Conservation (phyloP, 2,329 filamentous ascomycete species). For the Aureobasidium sp. region DNA sequence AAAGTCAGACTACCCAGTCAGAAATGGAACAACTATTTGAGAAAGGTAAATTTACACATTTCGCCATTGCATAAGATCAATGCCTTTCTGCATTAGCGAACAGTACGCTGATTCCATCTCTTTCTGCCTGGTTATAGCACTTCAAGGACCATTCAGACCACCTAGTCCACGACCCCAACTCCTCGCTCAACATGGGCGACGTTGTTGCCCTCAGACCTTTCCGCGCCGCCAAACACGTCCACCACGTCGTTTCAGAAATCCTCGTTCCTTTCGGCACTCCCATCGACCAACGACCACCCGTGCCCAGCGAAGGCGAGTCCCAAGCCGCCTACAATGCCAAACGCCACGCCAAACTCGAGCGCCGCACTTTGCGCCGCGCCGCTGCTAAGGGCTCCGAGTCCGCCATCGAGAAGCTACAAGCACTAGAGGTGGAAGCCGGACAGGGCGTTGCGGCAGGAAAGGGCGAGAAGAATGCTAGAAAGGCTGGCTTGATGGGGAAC, state of each 20-base stretch:
- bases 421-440: conserved; percentile 25
- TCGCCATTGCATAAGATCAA: not conserved
- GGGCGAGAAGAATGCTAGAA: conserved; percentile 23
- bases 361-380: conserved; percentile 23
- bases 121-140: conserved; percentile 38
- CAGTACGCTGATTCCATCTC: not conserved
- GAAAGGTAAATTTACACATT: conserved; percentile 52
- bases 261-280: conserved; percentile 62
- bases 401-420: conserved; percentile 24
- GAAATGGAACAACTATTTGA: conserved; percentile 64
- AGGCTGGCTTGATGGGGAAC: conserved; percentile 21
- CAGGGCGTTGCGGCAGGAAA: conserved; percentile 25
- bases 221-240: conserved; percentile 58
- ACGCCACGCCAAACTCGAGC: conserved; percentile 51
- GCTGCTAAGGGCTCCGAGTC: conserved; percentile 27
- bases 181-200: conserved; percentile 66
- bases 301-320: conserved; percentile 59
- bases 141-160: conserved; percentile 59
- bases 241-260: conserved; percentile 68
- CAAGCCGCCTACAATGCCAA: conserved; percentile 49
- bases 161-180: conserved; percentile 72
- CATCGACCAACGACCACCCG: conserved; percentile 56
- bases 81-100: not conserved
- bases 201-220: conserved; percentile 68
- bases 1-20: conserved; percentile 67